A percentile compares a stretch with the other conserved stretches of the same genome.
phyloP scores from a whole-genome alignment of 2,329 filamentous ascomycete species.

The Zasmidium angulare region DNA sequence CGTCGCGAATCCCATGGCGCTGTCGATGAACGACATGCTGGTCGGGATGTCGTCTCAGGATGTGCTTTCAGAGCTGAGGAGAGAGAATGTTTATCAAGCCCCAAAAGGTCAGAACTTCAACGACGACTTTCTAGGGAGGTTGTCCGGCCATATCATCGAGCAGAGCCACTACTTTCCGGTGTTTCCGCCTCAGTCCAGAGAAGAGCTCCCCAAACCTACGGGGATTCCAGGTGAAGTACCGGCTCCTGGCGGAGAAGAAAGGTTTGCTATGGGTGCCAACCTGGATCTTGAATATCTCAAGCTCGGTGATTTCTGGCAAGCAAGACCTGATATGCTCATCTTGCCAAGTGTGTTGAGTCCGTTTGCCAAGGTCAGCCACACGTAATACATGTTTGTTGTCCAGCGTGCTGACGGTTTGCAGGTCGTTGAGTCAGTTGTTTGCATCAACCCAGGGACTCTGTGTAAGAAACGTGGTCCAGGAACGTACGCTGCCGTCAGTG shows the following conservation, averaged over 20 bases:
- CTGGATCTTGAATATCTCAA: slow-evolving; percentile 83
- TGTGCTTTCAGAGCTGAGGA: slow-evolving; percentile 69
- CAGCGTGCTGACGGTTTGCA: slow-evolving; percentile 39
- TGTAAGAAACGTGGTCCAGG: slow-evolving; percentile 83
- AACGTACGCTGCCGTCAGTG: slow-evolving; percentile 77
- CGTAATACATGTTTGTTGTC: background rate
- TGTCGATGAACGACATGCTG: slow-evolving; percentile 83
- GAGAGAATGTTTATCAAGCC: slow-evolving; percentile 65
- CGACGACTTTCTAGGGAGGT: slow-evolving; percentile 64
- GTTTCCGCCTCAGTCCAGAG: slow-evolving; percentile 75
- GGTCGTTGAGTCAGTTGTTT: slow-evolving; percentile 87
- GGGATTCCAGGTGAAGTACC: slow-evolving; percentile 43
- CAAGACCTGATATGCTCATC: slow-evolving; percentile 80
- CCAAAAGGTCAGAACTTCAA: slow-evolving; percentile 72
- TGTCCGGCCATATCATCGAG: slow-evolving; percentile 77
- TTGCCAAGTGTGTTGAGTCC: slow-evolving; percentile 79
- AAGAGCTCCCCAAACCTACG: slow-evolving; percentile 60
- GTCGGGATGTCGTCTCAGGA: slow-evolving; percentile 83
- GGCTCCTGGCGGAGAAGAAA: slow-evolving; percentile 41
- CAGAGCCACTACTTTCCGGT: slow-evolving; percentile 90
- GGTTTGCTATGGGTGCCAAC: slow-evolving; percentile 69
- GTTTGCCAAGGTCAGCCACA: slow-evolving; percentile 73
- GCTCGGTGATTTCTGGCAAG: slow-evolving; percentile 85
- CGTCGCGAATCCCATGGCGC: slow-evolving; percentile 85
- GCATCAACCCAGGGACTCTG: slow-evolving; percentile 85